Percentiles rank a stretch among this genome's conserved stretches.
phyloP scores from a whole-genome alignment of 306 rosid genomes.

The Lathyrus tuberosus region DNA sequence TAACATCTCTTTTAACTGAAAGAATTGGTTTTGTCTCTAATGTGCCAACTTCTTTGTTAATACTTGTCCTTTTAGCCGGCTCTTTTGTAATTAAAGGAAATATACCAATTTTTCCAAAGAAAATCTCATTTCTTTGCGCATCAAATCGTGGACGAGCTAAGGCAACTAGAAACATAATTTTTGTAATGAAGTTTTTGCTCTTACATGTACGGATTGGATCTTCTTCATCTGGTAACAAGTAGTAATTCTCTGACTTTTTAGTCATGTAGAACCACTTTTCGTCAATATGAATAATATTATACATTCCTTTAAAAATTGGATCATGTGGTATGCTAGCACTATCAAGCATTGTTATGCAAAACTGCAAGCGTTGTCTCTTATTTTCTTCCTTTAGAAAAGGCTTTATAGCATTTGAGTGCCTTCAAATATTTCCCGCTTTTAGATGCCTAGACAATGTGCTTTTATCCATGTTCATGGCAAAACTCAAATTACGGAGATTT shows the following conservation, averaged over 20 bases:
- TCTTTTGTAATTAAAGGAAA: not conserved
- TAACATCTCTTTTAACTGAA: not conserved
- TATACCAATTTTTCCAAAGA: not conserved
- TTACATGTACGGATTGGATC: not conserved
- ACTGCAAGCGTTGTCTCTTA: no score
- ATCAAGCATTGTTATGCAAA: no score
- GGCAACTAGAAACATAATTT: not conserved
- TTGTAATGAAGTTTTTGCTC: not conserved
- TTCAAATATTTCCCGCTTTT: no score
- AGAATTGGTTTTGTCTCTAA: not conserved
- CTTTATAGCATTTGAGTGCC: no score
- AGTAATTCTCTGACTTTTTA: not conserved
- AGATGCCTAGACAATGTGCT: no score
- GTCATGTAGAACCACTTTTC: not conserved
- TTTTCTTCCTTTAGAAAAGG: no score
- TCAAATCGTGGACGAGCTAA: not conserved
- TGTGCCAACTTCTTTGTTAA: not conserved
- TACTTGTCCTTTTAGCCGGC: not conserved
- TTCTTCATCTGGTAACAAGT: not conserved
- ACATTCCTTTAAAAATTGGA: not conserved
- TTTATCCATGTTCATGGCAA: no score
- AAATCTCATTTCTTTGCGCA: not conserved
- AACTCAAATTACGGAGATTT: no score
- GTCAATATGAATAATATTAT: not conserved
- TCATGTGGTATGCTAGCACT: not conserved